Conservation (phyloP, 2,329 filamentous ascomycete species). For the Phialophora verrucosa region DNA sequence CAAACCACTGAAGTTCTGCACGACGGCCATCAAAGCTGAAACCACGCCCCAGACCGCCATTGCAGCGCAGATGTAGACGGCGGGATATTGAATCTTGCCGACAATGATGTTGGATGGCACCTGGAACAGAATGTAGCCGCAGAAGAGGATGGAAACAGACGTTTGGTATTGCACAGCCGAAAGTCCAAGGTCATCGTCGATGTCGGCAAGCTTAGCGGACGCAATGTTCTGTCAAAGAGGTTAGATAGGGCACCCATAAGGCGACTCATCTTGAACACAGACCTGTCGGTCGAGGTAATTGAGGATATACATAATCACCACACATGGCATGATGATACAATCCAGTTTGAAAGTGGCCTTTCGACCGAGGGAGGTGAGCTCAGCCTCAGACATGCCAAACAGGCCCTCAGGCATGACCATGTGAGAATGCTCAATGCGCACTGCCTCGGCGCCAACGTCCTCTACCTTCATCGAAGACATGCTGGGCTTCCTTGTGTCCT, state of each 20-base stretch:
- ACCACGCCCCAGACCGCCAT: constrained; percentile 68
- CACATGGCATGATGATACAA: constrained; percentile 28
- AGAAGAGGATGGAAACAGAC: constrained; percentile 54
- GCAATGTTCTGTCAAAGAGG: constrained; percentile 59
- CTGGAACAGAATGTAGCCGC: constrained; percentile 66
- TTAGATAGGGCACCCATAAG: neutral
- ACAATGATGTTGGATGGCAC: constrained; percentile 58
- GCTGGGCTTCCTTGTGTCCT: constrained; percentile 8
- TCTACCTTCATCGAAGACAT: constrained; percentile 16
- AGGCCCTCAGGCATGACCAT: constrained; percentile 27
- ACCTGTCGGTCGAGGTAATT: constrained; percentile 68
- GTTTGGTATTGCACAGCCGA: constrained; percentile 44
- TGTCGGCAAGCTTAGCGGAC: constrained; percentile 58
- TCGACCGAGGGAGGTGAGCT: constrained; percentile 24
- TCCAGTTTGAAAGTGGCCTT: constrained; percentile 32
- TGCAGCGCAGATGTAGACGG: constrained; percentile 58
- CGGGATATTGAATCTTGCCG: constrained; percentile 59
- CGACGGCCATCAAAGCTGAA: constrained; percentile 62
- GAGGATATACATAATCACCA: constrained; percentile 35
- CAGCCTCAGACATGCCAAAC: constrained; percentile 22
- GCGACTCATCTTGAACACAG: neutral
- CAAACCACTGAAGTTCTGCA: constrained; percentile 60
- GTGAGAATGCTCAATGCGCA: constrained; percentile 23
- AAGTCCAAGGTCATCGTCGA: constrained; percentile 52
- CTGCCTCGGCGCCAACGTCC: constrained; percentile 27